These are phyloP conservation scores for Suhomyces pyralidae DNA, from an alignment of 805 yeast species.

Conservation along the genomic window DNA sequence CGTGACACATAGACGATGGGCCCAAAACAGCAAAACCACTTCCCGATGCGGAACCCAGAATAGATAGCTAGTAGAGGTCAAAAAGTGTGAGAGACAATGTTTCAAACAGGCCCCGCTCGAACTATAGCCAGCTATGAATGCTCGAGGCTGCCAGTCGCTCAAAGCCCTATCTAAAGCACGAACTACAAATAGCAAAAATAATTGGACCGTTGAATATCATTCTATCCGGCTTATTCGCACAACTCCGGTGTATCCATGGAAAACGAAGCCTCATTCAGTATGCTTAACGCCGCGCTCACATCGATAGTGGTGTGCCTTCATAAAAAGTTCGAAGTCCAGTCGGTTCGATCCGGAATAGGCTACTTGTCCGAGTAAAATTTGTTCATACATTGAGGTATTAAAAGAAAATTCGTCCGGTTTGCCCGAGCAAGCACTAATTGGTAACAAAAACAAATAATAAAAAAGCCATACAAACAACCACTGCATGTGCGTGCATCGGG, in stretches of 20 bases:
- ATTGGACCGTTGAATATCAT: neutral
- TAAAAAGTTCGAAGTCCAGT: neutral
- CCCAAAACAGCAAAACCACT: conserved; percentile 2
- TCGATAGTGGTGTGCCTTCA: neutral
- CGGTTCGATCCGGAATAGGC: neutral
- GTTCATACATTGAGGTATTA: conserved; percentile 2
- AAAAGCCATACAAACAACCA: neutral
- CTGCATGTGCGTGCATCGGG: neutral
- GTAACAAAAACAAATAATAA: neutral
- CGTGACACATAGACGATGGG: neutral
- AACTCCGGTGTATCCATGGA: neutral
- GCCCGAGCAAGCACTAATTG: conserved; percentile 2
- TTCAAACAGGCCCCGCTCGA: neutral
- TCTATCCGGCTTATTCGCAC: neutral
- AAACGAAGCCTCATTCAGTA: neutral
- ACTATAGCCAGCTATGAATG: neutral
- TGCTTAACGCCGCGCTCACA: neutral
- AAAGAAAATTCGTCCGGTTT: neutral
- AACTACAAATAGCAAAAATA: neutral
- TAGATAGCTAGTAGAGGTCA: neutral
- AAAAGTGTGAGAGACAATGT: neutral
- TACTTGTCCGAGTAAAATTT: neutral
- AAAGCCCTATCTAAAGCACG: neutral
- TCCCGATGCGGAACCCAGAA: conserved; percentile 1
- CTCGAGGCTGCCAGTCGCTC: neutral